Evolutionary conservation across 148 eudicot genomes (phyloP).

Genomic region (Rhododendron mucronatum): DNA sequence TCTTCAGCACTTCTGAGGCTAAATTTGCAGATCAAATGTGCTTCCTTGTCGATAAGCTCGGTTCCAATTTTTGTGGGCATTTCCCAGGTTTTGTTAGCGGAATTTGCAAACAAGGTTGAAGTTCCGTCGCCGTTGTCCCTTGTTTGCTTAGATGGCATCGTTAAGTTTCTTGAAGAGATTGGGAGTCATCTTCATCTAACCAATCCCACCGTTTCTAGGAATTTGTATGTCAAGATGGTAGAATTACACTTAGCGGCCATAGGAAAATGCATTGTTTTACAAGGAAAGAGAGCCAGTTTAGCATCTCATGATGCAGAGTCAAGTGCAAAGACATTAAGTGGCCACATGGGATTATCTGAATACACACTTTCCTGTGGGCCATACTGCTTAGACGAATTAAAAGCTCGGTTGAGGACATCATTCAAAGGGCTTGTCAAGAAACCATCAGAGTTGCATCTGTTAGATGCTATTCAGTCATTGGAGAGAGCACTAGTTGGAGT

Average conservation of each 20-base stretch:
- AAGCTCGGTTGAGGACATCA: conserved; percentile 62
- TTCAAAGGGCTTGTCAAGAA: conserved; percentile 51
- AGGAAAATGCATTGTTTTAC: conserved; percentile 83
- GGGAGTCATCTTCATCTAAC: conserved; percentile 46
- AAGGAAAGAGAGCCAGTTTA: conserved; percentile 66
- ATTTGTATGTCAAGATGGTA: conserved; percentile 47
- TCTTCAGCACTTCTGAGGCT: conserved; percentile 67
- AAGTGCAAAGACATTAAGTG: conserved; percentile 40
- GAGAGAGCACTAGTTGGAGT: conserved; percentile 70
- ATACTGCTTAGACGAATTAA: conserved; percentile 48
- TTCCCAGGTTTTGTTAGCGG: conserved; percentile 52
- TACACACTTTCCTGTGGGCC: conserved; percentile 20
- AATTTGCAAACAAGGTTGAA: conserved; percentile 39
- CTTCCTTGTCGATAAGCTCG: conserved; percentile 38
- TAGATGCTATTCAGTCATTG: conserved; percentile 52
- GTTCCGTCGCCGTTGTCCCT: conserved; percentile 36
- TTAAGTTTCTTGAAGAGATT: conserved; percentile 67
- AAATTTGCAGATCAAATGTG: conserved; percentile 40
- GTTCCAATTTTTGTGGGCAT: conserved; percentile 44
- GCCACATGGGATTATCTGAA: conserved; percentile 22
- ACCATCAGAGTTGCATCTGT: conserved; percentile 55
- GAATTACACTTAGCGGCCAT: conserved; percentile 62
- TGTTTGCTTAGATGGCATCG: conserved; percentile 67
- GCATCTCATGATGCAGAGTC: conserved; percentile 72
- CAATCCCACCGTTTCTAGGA: conserved; percentile 34